A percentile compares a stretch with the other conserved stretches of the same genome.
These are phyloP conservation scores for Epichloe sylvatica DNA, from an alignment of 2,329 filamentous ascomycete genomes.

Conservation along the genomic window DNA sequence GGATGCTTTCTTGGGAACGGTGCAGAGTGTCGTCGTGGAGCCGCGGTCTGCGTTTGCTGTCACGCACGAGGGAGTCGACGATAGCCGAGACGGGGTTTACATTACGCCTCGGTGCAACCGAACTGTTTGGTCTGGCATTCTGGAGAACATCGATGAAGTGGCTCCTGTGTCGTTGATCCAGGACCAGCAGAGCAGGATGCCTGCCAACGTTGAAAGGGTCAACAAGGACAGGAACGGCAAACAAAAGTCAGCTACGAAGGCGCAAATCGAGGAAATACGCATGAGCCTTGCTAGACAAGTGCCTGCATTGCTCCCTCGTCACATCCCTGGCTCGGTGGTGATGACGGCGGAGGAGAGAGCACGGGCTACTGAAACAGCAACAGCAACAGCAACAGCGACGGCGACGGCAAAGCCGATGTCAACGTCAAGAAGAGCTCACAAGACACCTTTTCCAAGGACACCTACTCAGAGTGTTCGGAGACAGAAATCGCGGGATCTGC, in stretches of 20 bases:
- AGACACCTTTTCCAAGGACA: not conserved
- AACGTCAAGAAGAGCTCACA: not conserved
- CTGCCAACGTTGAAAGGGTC: not conserved
- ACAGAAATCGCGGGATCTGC: not conserved
- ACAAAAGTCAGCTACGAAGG: not conserved
- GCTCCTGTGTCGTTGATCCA: not conserved
- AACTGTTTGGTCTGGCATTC: slow-evolving; percentile 2
- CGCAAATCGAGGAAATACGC: not conserved
- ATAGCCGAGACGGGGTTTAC: not conserved
- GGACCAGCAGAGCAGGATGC: not conserved
- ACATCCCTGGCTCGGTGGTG: slow-evolving; percentile 1
- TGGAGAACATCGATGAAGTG: not conserved
- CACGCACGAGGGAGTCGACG: not conserved
- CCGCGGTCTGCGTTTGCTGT: not conserved
- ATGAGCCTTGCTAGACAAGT: slow-evolving; percentile 1
- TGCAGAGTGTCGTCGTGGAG: not conserved
- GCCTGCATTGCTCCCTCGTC: slow-evolving; percentile 1
- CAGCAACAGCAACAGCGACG: too few species aligned
- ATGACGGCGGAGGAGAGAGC: slow-evolving; percentile 2
- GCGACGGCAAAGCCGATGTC: not conserved
- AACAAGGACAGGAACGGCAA: not conserved
- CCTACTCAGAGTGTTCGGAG: not conserved
- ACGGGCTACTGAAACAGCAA: not conserved
- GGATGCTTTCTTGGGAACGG: not conserved
- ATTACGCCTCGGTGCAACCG: slow-evolving; percentile 2